Base-by-base conservation (phyloP, 2,329 filamentous ascomycete species). In the Cryoendolithus antarcticus region DNA sequence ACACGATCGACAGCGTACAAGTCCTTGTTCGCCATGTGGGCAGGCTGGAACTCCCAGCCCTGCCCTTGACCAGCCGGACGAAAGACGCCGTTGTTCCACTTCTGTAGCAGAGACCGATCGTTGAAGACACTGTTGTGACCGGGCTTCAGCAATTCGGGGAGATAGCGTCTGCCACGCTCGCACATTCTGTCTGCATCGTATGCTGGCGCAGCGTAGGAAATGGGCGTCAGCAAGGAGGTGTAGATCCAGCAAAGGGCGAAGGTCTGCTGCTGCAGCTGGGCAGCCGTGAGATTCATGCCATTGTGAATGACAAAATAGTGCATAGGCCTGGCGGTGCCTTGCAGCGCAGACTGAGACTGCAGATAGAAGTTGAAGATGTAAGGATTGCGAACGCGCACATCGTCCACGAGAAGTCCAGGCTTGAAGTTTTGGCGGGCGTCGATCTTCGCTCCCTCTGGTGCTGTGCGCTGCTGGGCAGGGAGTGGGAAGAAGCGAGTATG, bases 311-410 rank as follows among this genome's bases (percentile, higher is more conserved):
- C 62, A 0, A 88, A 80, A 55, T 93, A 93, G 54, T 91, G 86
- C 0, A 81, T 81, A 0, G 85, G 81, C 0, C 82, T 73, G 1
- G 84, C 82, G 0, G 86, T 93, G 0, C 84, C 85, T 9, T 15
- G 33, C 32, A 60, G 31, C 1, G 43, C 48, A 9, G 21, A 15
- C 35, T 51, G 49, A 12, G 47, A 45, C 11, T 47, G 47, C 6
- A 49, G 45, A 30, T 36, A 49, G 39, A 49, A 49, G 38, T 51
- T 47, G 33, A 42, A 43, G 38, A 32, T 32, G 29, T 33, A 30
- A 3, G 44, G 43, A 6, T 34, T 19, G 15, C 15, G 15, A 19
- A 19, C 5, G 15, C 15, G 15, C 15, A 19, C 15, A 19, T 19
- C 15, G 15, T 19, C 15, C 15, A 19, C 15, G 3, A 19, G 15